phyloP scores from a whole-genome alignment of 441 rosid genomes.

The Theobroma grandiflorum region DNA sequence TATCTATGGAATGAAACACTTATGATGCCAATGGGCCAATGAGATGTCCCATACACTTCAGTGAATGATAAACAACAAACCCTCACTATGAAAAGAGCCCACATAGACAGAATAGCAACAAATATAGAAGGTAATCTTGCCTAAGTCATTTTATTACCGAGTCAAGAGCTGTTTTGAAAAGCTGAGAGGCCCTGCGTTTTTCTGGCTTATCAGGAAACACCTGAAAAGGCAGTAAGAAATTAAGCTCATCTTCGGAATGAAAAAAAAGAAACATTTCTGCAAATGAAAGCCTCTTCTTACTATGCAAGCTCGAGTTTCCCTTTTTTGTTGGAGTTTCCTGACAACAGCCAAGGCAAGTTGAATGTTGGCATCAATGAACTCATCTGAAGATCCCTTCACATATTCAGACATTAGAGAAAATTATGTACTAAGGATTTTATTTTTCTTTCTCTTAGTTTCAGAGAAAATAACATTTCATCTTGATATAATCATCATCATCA shows the following conservation, averaged over 20 bases:
- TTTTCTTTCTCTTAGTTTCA: constrained; percentile 2
- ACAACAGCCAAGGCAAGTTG: constrained; percentile 82
- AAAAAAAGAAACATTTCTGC: not conserved
- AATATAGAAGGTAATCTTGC: constrained; percentile 16
- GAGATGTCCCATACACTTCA: not conserved
- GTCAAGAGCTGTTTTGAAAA: constrained; percentile 82
- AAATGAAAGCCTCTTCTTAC: constrained; percentile 49
- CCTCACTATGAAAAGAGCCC: not conserved
- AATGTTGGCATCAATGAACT: constrained; percentile 92
- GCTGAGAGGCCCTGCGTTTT: constrained; percentile 78
- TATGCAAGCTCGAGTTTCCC: constrained; percentile 80
- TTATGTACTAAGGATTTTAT: constrained; percentile 7
- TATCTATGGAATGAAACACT: not conserved
- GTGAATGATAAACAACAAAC: not conserved
- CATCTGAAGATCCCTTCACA: constrained; percentile 97
- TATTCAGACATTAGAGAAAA: constrained; percentile 47
- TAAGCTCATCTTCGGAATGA: constrained; percentile 14
- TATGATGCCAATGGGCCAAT: not conserved
- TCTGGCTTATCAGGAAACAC: constrained; percentile 95
- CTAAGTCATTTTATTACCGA: constrained; percentile 51
- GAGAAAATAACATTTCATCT: not conserved
- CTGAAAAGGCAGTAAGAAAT: constrained; percentile 45
- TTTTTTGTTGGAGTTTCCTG: constrained; percentile 77
- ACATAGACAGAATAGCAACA: not conserved
- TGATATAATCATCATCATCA: constrained; percentile 12